These are phyloP conservation scores for Fusarium sp. DNA, from an alignment of 2,329 filamentous ascomycete genomes.

Conservation along the genomic window DNA sequence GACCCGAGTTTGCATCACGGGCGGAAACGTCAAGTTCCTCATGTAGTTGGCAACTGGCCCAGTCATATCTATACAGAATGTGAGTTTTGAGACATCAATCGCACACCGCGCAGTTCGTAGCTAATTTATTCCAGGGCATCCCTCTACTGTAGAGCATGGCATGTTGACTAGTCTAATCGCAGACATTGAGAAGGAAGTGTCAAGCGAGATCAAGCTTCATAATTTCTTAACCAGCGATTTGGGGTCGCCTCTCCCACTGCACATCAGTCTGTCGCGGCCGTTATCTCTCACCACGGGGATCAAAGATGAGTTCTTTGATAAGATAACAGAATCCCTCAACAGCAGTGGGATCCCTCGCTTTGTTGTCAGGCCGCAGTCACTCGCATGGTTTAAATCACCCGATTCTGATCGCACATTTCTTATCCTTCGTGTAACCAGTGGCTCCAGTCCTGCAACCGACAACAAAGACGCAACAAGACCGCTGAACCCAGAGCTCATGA, in stretches of 20 bases:
- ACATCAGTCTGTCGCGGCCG: slow-evolving; percentile 90
- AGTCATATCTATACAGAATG: slow-evolving; percentile 95
- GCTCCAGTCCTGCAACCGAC: slow-evolving; percentile 7
- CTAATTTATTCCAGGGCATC: slow-evolving; percentile 63
- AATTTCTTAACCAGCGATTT: slow-evolving; percentile 83
- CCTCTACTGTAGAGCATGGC: slow-evolving; percentile 61
- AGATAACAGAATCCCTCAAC: slow-evolving; percentile 61
- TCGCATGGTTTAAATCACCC: slow-evolving; percentile 66
- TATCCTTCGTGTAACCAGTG: slow-evolving; percentile 73
- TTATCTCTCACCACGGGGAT: slow-evolving; percentile 79
- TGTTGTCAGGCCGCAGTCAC: slow-evolving; percentile 54
- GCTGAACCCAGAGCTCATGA: slow-evolving; percentile 67
- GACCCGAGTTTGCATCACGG: slow-evolving; percentile 89
- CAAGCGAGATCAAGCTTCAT: slow-evolving; percentile 62
- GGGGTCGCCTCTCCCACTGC: slow-evolving; percentile 81
- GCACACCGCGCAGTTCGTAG: neutral
- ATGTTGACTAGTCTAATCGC: slow-evolving; percentile 61
- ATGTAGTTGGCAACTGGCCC: slow-evolving; percentile 91
- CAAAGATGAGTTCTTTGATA: slow-evolving; percentile 75
- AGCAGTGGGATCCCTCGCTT: slow-evolving; percentile 52
- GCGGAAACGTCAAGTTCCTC: slow-evolving; percentile 83
- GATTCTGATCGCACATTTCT: slow-evolving; percentile 84
- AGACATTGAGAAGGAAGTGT: slow-evolving; percentile 53
- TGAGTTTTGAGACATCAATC: slow-evolving; percentile 61
- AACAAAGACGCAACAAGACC: slow-evolving; percentile 47